A percentile compares a stretch with the other conserved stretches of the same genome.
These are phyloP conservation scores for Azolla pinnata DNA, from an alignment of 75 land plant genomes.

Conservation along the genomic window DNA sequence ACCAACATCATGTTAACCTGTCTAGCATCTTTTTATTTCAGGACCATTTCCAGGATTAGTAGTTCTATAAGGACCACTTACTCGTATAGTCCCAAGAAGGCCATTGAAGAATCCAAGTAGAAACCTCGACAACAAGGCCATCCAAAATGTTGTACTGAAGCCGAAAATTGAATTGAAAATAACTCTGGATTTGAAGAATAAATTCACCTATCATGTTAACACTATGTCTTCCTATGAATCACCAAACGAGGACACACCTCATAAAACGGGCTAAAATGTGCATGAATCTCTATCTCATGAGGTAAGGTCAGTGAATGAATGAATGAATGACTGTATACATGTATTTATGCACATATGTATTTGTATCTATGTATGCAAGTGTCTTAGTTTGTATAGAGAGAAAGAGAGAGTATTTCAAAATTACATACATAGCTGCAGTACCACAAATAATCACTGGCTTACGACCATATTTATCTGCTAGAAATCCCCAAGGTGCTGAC, in stretches of 20 bases:
- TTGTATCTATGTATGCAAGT: neutral
- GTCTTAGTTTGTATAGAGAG: neutral
- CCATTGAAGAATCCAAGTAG: constrained; percentile 69
- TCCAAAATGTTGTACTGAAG: constrained; percentile 58
- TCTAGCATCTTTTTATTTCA: too few species aligned
- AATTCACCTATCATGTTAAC: neutral
- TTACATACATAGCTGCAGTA: constrained; percentile 25
- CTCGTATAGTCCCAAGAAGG: constrained; percentile 70
- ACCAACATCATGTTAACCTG: too few species aligned
- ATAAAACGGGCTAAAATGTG: too few species aligned
- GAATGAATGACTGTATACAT: too few species aligned
- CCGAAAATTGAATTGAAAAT: constrained; percentile 79
- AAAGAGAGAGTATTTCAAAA: neutral
- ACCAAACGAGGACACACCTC: neutral
- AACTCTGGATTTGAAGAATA: constrained; percentile 27
- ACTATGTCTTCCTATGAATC: neutral
- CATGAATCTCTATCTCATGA: too few species aligned
- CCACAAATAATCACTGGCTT: constrained; percentile 26
- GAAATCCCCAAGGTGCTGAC: constrained; percentile 19
- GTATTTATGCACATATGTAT: neutral
- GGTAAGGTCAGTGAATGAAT: too few species aligned
- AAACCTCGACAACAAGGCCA: constrained; percentile 65
- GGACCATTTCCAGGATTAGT: too few species aligned
- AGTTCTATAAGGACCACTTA: too few species aligned
- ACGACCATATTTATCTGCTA: constrained; percentile 29